A percentile compares a stretch with the other conserved stretches of the same genome.
phyloP scores from a whole-genome alignment of 2,329 filamentous ascomycete genomes.

The Diplodia seriata region DNA sequence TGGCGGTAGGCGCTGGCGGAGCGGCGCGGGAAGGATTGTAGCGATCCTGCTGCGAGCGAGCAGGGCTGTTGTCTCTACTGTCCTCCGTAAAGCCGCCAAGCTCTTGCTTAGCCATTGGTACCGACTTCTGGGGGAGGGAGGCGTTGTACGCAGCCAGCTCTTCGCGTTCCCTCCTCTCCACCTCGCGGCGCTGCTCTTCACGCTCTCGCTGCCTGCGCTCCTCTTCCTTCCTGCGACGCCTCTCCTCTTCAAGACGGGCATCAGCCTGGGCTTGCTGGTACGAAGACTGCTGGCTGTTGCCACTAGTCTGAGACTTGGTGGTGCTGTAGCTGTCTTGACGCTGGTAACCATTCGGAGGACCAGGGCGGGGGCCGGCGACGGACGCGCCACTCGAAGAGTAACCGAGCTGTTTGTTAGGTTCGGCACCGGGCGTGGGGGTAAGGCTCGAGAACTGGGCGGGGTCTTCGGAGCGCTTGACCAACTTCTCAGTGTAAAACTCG shows the following conservation, averaged over 20 bases:
- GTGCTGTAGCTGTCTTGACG: conserved; percentile 56
- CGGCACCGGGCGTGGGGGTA: conserved; percentile 69
- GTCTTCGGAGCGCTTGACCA: conserved; percentile 77
- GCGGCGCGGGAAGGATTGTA: conserved; percentile 88
- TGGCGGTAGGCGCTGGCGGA: conserved; percentile 71
- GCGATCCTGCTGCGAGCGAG: conserved; percentile 61
- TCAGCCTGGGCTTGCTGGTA: conserved; percentile 43
- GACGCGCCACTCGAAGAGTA: conserved; percentile 53
- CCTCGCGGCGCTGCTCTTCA: conserved; percentile 50
- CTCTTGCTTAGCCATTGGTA: conserved; percentile 87
- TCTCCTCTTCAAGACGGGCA: conserved; percentile 48
- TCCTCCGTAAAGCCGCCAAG: conserved; percentile 70
- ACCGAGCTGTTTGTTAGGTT: conserved; percentile 56
- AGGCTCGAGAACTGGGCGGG: conserved; percentile 71
- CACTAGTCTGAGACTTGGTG: conserved; percentile 40
- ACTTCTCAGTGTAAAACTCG: conserved; percentile 81
- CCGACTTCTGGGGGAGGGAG: conserved; percentile 80
- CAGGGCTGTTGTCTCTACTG: conserved; percentile 52
- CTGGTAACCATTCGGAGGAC: conserved; percentile 51
- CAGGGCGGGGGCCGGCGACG: conserved; percentile 57
- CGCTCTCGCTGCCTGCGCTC: conserved; percentile 49
- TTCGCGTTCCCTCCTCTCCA: conserved; percentile 61
- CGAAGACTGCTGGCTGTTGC: conserved; percentile 26
- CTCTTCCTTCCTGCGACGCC: conserved; percentile 49
- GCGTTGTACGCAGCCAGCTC: conserved; percentile 91